A percentile compares a stretch with the other conserved stretches of the same genome.
phyloP scores from a whole-genome alignment of 768 basidiomycete species.

The Trichaptum fuscoviolaceum region DNA sequence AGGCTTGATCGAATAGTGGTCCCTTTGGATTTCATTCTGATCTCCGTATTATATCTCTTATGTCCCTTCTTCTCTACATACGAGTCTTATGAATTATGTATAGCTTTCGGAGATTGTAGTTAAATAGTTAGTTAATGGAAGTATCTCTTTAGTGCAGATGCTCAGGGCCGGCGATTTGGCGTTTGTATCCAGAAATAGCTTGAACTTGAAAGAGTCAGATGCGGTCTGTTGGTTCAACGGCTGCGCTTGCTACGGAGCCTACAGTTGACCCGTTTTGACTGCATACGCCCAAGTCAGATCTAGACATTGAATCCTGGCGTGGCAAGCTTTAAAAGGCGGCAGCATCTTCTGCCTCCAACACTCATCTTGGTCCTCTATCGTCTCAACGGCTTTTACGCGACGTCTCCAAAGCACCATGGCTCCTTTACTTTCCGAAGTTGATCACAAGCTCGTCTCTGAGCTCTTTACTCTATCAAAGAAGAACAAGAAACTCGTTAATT shows the following conservation, averaged over 20 bases:
- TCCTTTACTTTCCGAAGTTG: slow-evolving; percentile 23
- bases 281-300: neutral
- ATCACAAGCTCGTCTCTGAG: slow-evolving; percentile 55
- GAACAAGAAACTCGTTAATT: slow-evolving; percentile 61
- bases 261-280: neutral
- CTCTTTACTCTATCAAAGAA: slow-evolving; percentile 49
- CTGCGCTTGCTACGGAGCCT: no score
- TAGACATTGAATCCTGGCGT: neutral
- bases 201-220: neutral
- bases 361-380: neutral
- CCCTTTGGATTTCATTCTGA: neutral
- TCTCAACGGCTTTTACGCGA: neutral
- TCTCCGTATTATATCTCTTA: neutral
- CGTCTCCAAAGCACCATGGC: neutral
- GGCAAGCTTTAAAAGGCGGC: neutral
- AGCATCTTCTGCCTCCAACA: neutral
- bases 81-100: neutral
- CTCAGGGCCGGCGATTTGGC: neutral
- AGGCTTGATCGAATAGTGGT: neutral
- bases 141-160: neutral
- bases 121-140: slow-evolving; percentile 1
- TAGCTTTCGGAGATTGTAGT: neutral
- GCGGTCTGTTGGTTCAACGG: no score
- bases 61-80: neutral
- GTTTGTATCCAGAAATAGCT: neutral